Conservation (phyloP, 2,329 filamentous ascomycete genomes). For the Colletotrichum liaoningense region DNA sequence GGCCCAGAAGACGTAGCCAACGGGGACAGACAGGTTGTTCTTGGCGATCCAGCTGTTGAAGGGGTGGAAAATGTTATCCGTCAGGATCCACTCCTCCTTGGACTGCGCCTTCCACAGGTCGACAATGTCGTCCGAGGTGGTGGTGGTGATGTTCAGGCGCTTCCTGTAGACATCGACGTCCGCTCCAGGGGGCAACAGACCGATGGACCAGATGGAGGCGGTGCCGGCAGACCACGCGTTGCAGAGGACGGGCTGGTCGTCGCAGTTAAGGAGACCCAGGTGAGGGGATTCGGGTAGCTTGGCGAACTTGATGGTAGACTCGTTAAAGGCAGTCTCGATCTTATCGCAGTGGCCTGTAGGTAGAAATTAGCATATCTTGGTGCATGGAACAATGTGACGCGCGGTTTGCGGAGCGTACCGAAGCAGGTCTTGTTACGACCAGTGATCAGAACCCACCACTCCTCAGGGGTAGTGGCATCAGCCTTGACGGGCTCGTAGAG, state of each 20-base stretch:
- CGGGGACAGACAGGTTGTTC: conserved; percentile 70
- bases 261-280: conserved; percentile 79
- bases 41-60: conserved; percentile 76
- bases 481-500: conserved; percentile 72
- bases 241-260: conserved; percentile 79
- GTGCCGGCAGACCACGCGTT: conserved; percentile 76
- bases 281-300: conserved; percentile 71
- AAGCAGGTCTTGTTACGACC: conserved; percentile 84
- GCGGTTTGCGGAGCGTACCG: conserved; percentile 53
- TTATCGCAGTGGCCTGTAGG: conserved; percentile 71
- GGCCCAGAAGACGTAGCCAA: conserved; percentile 76
- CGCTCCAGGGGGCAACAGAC: conserved; percentile 73
- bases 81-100: conserved; percentile 55
- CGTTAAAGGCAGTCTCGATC: conserved; percentile 74
- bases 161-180: conserved; percentile 73
- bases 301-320: conserved; percentile 73
- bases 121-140: conserved; percentile 72
- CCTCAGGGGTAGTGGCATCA: conserved; percentile 70
- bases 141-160: conserved; percentile 76
- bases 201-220: conserved; percentile 75
- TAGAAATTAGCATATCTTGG: conserved; percentile 34
- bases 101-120: conserved; percentile 64
- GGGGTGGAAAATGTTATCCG: conserved; percentile 80
- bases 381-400: conserved; percentile 28
- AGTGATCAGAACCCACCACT: conserved; percentile 81